Conservation (phyloP, 148 eudicot genomes). For the Linanthus parryae region DNA sequence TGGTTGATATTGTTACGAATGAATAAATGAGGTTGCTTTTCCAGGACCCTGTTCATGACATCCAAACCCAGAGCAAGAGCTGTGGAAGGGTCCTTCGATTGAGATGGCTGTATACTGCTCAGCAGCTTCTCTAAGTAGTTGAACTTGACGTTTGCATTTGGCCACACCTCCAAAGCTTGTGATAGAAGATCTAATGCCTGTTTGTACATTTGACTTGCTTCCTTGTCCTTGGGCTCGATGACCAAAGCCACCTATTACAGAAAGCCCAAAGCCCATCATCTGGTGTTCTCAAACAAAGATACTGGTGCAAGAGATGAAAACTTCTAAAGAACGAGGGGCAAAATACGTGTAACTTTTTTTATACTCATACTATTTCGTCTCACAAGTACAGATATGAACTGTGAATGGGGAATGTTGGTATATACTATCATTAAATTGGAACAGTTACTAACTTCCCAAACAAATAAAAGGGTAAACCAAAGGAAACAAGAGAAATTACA, state of each 20-base stretch:
- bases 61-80: constrained; percentile 97
- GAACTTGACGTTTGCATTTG: constrained; percentile 97
- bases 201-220: constrained; percentile 89
- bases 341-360: too few relatives aligned
- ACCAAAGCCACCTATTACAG: constrained; percentile 75
- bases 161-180: constrained; percentile 99
- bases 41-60: constrained; percentile 96
- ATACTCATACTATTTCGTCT: too few relatives aligned
- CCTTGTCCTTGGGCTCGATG: constrained; percentile 99
- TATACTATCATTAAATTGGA: too few relatives aligned
- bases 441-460: too few relatives aligned
- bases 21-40: constrained; percentile 96
- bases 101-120: constrained; percentile 84
- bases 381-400: too few relatives aligned
- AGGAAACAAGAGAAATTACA: too few relatives aligned
- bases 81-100: constrained; percentile 94
- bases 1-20: constrained; percentile 89
- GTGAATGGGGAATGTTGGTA: too few relatives aligned
- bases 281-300: neutral
- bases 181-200: constrained; percentile 92
- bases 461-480: too few relatives aligned
- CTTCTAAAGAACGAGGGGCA: too few relatives aligned
- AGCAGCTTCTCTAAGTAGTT: constrained; percentile 97
- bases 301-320: too few relatives aligned
- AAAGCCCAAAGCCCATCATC: constrained; percentile 9